These are phyloP conservation scores for Alisma plantagoaquatica DNA, from an alignment of 106 monocot genomes.

Conservation along the genomic window DNA sequence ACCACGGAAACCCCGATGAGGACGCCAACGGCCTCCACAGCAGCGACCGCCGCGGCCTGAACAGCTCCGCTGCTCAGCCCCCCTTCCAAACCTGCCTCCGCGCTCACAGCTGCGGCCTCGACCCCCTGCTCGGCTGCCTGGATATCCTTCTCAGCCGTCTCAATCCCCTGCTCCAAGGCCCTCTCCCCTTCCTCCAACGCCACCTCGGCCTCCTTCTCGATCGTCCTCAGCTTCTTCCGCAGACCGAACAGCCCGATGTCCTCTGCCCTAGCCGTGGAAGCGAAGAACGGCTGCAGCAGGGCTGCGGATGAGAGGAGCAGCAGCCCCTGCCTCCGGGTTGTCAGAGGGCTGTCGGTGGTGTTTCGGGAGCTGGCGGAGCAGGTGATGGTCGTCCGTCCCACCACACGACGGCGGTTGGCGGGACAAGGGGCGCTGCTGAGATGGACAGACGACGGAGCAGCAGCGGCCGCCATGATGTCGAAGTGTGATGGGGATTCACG, in stretches of 20 bases:
- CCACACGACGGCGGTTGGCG: background rate
- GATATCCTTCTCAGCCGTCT: conserved; percentile 26
- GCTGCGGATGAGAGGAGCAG: conserved; percentile 29
- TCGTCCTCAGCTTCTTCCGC: conserved; percentile 48
- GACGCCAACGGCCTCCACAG: conserved; percentile 68
- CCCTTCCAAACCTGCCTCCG: conserved; percentile 12
- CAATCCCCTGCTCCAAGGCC: conserved; percentile 38
- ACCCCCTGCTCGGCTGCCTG: conserved; percentile 25
- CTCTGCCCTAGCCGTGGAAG: conserved; percentile 23
- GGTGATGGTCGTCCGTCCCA: conserved; percentile 4
- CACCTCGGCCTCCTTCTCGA: conserved; percentile 70
- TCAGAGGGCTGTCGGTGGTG: background rate
- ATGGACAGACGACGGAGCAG: too few species aligned
- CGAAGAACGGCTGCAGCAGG: background rate
- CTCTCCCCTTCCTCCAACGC: conserved; percentile 38
- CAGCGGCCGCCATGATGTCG: too few species aligned
- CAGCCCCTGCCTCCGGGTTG: conserved; percentile 15
- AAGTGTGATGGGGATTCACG: too few species aligned
- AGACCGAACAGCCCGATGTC: conserved; percentile 72
- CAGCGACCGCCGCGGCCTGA: conserved; percentile 67
- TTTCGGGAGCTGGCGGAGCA: background rate
- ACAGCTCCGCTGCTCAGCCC: conserved; percentile 32
- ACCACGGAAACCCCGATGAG: conserved; percentile 72
- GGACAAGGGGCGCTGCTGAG: conserved; percentile 1
- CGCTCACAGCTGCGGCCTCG: conserved; percentile 5